phyloP scores from a whole-genome alignment of 495 filamentous ascomycete genomes.

The Xylaria cubensis region DNA sequence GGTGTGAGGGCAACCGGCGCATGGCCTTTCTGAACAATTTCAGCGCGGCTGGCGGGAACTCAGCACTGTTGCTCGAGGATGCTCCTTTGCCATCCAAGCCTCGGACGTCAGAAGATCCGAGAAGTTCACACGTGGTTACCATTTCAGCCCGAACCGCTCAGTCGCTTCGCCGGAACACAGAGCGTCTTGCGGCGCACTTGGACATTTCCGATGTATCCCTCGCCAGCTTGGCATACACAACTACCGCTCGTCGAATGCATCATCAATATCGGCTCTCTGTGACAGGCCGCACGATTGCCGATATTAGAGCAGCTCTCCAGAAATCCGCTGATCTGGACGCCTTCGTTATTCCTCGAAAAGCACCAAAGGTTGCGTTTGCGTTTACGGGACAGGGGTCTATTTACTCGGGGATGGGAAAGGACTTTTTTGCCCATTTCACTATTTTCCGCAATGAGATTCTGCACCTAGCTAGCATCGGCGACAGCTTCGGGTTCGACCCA shows the following conservation, averaged over 20 bases:
- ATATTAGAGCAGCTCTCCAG: constrained; percentile 23
- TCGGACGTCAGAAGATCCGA: constrained; percentile 57
- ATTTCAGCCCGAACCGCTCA: constrained; percentile 53
- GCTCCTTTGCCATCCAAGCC: constrained; percentile 54
- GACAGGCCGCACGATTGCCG: constrained; percentile 49
- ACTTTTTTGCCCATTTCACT: constrained; percentile 60
- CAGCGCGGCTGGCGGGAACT: constrained; percentile 50
- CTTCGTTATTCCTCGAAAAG: constrained; percentile 24
- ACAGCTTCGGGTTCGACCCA: constrained; percentile 62
- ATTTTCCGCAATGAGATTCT: constrained; percentile 64
- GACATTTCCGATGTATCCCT: constrained; percentile 44
- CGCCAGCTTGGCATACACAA: constrained; percentile 63
- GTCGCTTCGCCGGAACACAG: constrained; percentile 44
- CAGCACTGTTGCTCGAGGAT: constrained; percentile 61
- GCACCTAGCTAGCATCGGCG: constrained; percentile 63
- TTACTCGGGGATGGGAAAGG: constrained; percentile 61
- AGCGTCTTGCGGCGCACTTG: constrained; percentile 44
- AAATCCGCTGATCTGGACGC: constrained; percentile 32
- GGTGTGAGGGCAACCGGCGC: constrained; percentile 34
- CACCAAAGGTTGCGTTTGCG: constrained; percentile 52
- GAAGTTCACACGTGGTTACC: constrained; percentile 48
- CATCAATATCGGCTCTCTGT: constrained; percentile 63
- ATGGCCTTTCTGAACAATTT: constrained; percentile 51
- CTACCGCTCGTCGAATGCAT: constrained; percentile 73
- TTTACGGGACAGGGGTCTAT: constrained; percentile 65